Conservation (phyloP, 2,329 filamentous ascomycete genomes). For the Alternaria gansuensis region DNA sequence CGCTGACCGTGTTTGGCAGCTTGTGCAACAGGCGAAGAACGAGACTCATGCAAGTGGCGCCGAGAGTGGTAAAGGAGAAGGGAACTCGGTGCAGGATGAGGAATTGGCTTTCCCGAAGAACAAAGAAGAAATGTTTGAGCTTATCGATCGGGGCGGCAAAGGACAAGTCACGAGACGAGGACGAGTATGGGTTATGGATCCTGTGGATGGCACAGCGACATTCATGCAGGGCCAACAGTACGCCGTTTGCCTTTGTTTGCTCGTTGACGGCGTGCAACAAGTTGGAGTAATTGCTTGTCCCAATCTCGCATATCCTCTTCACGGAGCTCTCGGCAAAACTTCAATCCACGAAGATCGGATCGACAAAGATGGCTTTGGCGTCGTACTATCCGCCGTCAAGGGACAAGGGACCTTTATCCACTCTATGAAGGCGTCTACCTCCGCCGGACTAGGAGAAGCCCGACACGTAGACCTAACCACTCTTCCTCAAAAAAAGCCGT, state of each 20-base stretch:
- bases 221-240: constrained; percentile 71
- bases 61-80: constrained; percentile 37
- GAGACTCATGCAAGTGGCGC: constrained; percentile 37
- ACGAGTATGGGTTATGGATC: constrained; percentile 69
- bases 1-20: constrained; percentile 64
- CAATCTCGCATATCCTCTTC: constrained; percentile 61
- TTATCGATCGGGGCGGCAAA: constrained; percentile 69
- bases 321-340: constrained; percentile 26
- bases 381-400: constrained; percentile 59
- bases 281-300: constrained; percentile 70
- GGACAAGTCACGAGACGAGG: constrained; percentile 58
- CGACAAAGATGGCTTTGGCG: constrained; percentile 55
- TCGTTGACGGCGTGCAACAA: constrained; percentile 66
- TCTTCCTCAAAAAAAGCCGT: constrained; percentile 40
- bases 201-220: constrained; percentile 70
- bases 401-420: constrained; percentile 58
- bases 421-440: constrained; percentile 44
- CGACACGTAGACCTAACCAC: constrained; percentile 40
- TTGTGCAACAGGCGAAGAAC: constrained; percentile 56
- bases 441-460: constrained; percentile 44
- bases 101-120: constrained; percentile 52
- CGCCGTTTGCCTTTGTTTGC: constrained; percentile 66
- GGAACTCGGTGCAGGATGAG: constrained; percentile 17
- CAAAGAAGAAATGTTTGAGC: constrained; percentile 66
- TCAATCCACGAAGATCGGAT: constrained; percentile 51